Evolutionary conservation across 106 monocot genomes (phyloP).

Genomic region (Iris macrosiphon): DNA sequence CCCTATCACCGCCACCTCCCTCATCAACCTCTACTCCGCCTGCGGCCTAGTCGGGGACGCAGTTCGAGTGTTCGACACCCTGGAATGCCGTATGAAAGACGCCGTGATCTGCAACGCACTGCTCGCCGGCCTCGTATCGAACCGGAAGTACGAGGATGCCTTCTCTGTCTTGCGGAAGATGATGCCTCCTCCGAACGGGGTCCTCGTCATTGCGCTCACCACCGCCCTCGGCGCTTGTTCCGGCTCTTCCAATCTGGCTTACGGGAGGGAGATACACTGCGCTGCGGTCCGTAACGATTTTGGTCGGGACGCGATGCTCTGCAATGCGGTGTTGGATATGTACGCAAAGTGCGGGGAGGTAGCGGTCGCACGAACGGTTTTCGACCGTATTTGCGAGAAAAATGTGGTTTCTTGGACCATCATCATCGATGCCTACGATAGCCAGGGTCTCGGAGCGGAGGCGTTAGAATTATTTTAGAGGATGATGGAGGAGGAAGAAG

Average conservation of each 20-base stretch:
- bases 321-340: slow-evolving; percentile 37
- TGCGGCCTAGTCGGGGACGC: too few species aligned
- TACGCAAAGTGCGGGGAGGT: slow-evolving; percentile 36
- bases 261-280: too few species aligned
- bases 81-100: too few species aligned
- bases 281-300: slow-evolving; percentile 11
- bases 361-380: slow-evolving; percentile 2
- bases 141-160: too few species aligned
- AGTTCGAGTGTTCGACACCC: too few species aligned
- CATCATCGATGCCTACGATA: slow-evolving; percentile 37
- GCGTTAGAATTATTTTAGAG: slow-evolving; percentile 24
- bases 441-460: slow-evolving; percentile 25
- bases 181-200: slow-evolving; percentile 8
- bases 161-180: slow-evolving; percentile 13
- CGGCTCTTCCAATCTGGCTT: too few species aligned
- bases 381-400: slow-evolving; percentile 9
- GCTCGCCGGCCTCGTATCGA: too few species aligned
- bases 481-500: slow-evolving; percentile 19
- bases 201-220: slow-evolving; percentile 15
- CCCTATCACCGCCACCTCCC: slow-evolving; percentile 18
- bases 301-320: slow-evolving; percentile 15
- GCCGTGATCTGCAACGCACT: too few species aligned
- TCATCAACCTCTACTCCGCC: too few species aligned
- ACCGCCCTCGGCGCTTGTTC: slow-evolving; percentile 21
- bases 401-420: slow-evolving; percentile 40